A percentile compares a stretch with the other conserved stretches of the same genome.
These are phyloP conservation scores for Polygonum aviculare DNA, from an alignment of 148 eudicot genomes.

Conservation along the genomic window DNA sequence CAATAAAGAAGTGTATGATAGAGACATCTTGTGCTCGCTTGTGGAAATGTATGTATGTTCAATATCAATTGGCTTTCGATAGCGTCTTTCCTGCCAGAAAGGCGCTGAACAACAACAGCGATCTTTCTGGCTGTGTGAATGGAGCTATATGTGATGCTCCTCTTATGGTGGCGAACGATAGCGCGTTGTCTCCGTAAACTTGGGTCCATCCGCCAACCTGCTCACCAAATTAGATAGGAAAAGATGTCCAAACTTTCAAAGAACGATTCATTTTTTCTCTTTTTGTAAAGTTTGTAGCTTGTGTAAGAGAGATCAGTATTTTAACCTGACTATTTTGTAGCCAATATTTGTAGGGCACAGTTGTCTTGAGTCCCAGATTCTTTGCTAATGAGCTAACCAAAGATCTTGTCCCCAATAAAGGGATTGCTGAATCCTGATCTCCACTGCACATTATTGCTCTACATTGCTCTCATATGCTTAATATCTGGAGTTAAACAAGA, in stretches of 20 bases:
- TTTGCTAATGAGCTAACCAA: conserved; percentile 42
- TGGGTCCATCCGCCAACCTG: conserved; percentile 46
- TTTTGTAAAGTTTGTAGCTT: background rate
- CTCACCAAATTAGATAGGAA: background rate
- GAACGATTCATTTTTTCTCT: background rate
- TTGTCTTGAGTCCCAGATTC: conserved; percentile 38
- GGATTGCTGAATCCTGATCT: conserved; percentile 64
- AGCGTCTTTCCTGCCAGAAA: conserved; percentile 24
- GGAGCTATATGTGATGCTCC: conserved; percentile 45
- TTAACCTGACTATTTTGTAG: conserved; percentile 50
- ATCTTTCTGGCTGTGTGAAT: conserved; percentile 37
- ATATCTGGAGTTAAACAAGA: background rate
- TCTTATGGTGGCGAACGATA: conserved; percentile 35
- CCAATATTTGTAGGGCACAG: conserved; percentile 57
- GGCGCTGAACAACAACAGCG: conserved; percentile 29
- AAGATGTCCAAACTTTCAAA: conserved; percentile 14
- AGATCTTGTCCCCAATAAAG: conserved; percentile 41
- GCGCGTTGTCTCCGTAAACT: conserved; percentile 12
- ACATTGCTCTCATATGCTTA: background rate
- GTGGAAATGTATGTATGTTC: no score
- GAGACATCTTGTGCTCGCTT: background rate
- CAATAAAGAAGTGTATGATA: background rate
- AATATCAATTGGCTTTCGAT: background rate
- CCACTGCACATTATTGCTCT: conserved; percentile 19
- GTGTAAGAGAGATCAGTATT: background rate